Evolutionary conservation across 805 yeast genomes (phyloP), one percentile per base, ranked within the genome.

Genomic region (Diddensiella caesifluorescens): DNA sequence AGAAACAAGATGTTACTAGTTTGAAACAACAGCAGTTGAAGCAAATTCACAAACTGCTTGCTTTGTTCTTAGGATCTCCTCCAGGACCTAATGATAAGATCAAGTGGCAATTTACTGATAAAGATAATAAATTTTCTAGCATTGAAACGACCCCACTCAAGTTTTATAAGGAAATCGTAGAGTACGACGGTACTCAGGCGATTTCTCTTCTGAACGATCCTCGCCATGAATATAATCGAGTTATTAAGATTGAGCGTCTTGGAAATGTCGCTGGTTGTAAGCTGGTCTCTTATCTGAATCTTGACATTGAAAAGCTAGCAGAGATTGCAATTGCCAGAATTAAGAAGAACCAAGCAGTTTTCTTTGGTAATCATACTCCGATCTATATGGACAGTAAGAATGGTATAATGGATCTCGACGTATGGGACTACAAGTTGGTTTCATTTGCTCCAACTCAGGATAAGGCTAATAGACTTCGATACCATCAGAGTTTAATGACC

Each of bases 291-390:
- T 86, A 86, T 58, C 71, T 86, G 54, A 86, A 86, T 60, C 68
- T 77, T 41, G 79, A 78, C 31, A 73, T 80, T 45, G 73, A 73
- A 13, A 66, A 66, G 5, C 65, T 86, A 42, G 75, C 86, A 34
- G 55, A 69, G 23, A 69, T 79, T 37, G 83, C 85, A 22, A 75
- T 84, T 28, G 71, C 75, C 54, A 76, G 86, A 64, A 73, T 86
- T 56, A 73, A 80, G 64, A 70, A 68, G 47, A 79, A 83, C 63
- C 82, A 82, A 65, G 82, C 94, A 0, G 85, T 87, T 4, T 87
- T 86, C 68, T 87, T 86, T 57, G 95, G 95, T 9, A 80, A 89
- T 13, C 94, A 86, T 61, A 85, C 89, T n/a, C 92, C 90, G 19
- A 80, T 82, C 59, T 86, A 70, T 63, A 74, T 72, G 73, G 76